phyloP scores from a whole-genome alignment of 768 basidiomycete species.

The Lactarius sanguifluus region DNA sequence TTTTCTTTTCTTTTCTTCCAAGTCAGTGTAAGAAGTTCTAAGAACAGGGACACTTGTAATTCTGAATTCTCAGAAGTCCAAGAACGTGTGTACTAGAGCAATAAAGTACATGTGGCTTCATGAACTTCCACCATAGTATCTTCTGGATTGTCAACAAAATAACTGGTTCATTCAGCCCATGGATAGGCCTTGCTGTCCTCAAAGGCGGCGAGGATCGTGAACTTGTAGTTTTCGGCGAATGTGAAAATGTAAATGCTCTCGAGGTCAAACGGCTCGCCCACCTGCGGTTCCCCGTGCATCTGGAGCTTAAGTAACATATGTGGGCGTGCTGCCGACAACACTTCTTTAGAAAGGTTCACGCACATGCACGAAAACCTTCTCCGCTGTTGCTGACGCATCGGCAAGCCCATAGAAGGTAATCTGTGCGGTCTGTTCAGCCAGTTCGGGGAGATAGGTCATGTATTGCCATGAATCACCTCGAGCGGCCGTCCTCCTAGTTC shows the following conservation, averaged over 20 bases:
- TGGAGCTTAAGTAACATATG: neutral
- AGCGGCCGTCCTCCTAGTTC: conserved; percentile 4
- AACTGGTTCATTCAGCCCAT: too few species aligned
- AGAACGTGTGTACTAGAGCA: too few species aligned
- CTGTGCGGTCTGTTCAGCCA: neutral
- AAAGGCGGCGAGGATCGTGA: conserved; percentile 7
- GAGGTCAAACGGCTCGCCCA: conserved; percentile 9
- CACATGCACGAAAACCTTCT: conserved; percentile 16
- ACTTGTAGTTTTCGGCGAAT: conserved; percentile 9
- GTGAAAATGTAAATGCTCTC: conserved; percentile 16
- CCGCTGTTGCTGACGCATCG: neutral
- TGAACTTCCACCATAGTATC: neutral
- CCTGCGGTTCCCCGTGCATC: conserved; percentile 3
- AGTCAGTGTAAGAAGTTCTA: neutral
- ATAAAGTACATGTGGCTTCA: neutral
- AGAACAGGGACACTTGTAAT: too few species aligned
- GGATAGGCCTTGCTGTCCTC: neutral
- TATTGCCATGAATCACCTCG: conserved; percentile 2
- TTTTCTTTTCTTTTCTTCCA: neutral
- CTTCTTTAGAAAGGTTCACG: neutral
- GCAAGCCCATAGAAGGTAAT: conserved; percentile 5
- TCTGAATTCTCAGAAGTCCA: too few species aligned
- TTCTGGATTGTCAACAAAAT: neutral
- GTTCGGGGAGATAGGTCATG: neutral
- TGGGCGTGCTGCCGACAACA: neutral